Evolutionary conservation across 2,329 filamentous ascomycete genomes (phyloP), one percentile per base, ranked within the genome.

Genomic region (Hypocrella siamensis): DNA sequence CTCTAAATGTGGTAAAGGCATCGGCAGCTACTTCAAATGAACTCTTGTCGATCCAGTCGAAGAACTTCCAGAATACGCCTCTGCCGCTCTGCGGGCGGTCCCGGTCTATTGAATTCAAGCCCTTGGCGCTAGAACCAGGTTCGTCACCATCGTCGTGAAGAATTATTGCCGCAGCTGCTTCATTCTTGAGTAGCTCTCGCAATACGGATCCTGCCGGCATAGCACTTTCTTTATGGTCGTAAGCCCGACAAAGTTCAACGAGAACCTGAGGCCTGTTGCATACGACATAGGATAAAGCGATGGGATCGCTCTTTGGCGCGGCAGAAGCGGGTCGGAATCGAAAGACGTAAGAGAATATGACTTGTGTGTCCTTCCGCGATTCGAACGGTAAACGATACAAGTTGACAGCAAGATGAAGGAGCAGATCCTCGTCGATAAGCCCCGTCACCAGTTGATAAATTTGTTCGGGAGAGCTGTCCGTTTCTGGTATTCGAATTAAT

Each of bases 11-110:
- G 36, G 86, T 93, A 54, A 98, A 98, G 2, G 90, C 88, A 62
- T 98, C 90, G 19, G 90, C 88, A 46, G 85, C 86, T 42, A 96
- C 83, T 61, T 98, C 90, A 48, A 98, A 98, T 19, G 81, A 86
- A 44, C 85, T 84, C 57, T 84, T 84, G 58, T 96, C 86, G 46
- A 98, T 93, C 84, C 88, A 98, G 38, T 80, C 75, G 49, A 98
- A 96, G 58, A 96, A 96, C 29, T 73, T 78, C 90, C 90, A 98
- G 53, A 98, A 94, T 2, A 94, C 75, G 3, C 88, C 88, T 28
- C 75, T 69, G 10, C 86, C 86, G 29, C 70, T 79, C 45, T 90
- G 80, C 21, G 70, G 74, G 26, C 74, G 59, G 37, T 83, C 78
- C 29, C 79, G 73, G 46, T 90, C 80, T 39, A 94, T 81, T 16